These are phyloP conservation scores for Hypholoma sublateritium DNA, from an alignment of 768 basidiomycete genomes.

Conservation along the genomic window DNA sequence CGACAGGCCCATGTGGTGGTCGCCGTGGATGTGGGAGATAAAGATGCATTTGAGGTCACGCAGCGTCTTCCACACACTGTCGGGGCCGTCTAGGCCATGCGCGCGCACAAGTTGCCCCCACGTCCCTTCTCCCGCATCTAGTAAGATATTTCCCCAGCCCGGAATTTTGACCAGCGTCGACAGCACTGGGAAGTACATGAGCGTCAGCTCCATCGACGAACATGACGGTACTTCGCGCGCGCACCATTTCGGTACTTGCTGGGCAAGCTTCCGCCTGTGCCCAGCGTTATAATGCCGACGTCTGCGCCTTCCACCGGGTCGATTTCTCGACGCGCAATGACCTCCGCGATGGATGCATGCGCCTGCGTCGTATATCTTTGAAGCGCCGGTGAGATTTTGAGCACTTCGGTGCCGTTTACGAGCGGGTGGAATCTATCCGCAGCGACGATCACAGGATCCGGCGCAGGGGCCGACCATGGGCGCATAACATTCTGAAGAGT, in stretches of 20 bases:
- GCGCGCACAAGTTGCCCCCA: conserved; percentile 84
- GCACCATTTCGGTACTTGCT: conserved; percentile 86
- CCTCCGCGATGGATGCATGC: conserved; percentile 28
- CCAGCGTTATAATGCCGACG: conserved; percentile 73
- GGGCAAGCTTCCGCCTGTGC: conserved; percentile 87
- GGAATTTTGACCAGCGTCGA: conserved; percentile 80
- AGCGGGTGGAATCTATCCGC: conserved; percentile 42
- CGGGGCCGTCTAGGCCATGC: conserved; percentile 50
- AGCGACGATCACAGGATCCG: conserved; percentile 28
- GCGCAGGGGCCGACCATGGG: conserved; percentile 41
- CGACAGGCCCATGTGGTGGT: conserved; percentile 86
- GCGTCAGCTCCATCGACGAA: neutral
- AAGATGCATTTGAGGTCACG: conserved; percentile 78
- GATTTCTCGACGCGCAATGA: conserved; percentile 1
- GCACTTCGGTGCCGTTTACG: conserved; percentile 22
- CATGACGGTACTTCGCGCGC: conserved; percentile 9
- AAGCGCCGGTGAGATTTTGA: conserved; percentile 33
- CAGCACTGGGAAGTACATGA: conserved; percentile 49
- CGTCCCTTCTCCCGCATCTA: conserved; percentile 92
- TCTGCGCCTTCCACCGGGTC: conserved; percentile 46
- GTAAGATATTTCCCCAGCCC: conserved; percentile 65
- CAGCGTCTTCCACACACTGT: conserved; percentile 57
- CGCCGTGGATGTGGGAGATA: conserved; percentile 88
- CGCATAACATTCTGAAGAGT: conserved; percentile 44
- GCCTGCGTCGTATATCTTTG: conserved; percentile 40